A percentile compares a stretch with the other conserved stretches of the same genome.
These are phyloP conservation scores for Amphibolis antarctica DNA, from an alignment of 106 monocot genomes.

Conservation along the genomic window DNA sequence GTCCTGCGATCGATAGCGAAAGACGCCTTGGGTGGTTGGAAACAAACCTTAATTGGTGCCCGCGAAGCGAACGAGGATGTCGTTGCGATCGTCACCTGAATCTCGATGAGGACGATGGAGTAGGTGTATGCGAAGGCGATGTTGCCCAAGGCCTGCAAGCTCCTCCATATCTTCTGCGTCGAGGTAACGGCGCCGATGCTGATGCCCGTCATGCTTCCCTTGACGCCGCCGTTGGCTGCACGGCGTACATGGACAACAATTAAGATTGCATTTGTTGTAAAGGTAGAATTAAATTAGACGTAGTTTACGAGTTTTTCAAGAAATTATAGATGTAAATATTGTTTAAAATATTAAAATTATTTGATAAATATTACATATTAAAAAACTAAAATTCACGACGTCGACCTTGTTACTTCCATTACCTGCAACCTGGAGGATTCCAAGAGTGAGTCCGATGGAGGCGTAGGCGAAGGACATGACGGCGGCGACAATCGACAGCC, in stretches of 20 bases:
- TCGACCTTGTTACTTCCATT: neutral
- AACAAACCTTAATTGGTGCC: too few relatives aligned
- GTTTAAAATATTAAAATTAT: too few relatives aligned
- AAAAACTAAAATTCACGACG: too few relatives aligned
- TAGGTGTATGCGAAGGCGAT: slow-evolving; percentile 96
- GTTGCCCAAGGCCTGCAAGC: slow-evolving; percentile 78
- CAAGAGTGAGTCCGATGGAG: slow-evolving; percentile 38
- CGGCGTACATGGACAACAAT: neutral
- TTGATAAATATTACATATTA: too few relatives aligned
- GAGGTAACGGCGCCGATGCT: slow-evolving; percentile 38
- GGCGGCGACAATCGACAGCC: slow-evolving; percentile 67
- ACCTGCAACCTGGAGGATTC: slow-evolving; percentile 45
- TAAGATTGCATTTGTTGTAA: neutral
- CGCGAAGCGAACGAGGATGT: too few relatives aligned
- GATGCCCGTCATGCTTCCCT: slow-evolving; percentile 49
- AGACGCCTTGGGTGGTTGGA: too few relatives aligned
- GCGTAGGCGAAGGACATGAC: slow-evolving; percentile 77
- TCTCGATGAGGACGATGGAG: slow-evolving; percentile 88
- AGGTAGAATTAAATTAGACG: neutral
- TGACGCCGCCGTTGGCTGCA: slow-evolving; percentile 34
- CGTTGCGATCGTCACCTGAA: slow-evolving; percentile 36
- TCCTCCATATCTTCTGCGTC: slow-evolving; percentile 63
- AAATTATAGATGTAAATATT: too few relatives aligned
- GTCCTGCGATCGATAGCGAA: neutral
- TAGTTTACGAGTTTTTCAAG: too few relatives aligned